Evolutionary conservation across 73 alveolate species (phyloP).

Genomic region (Tetrahymena elliotti): DNA sequence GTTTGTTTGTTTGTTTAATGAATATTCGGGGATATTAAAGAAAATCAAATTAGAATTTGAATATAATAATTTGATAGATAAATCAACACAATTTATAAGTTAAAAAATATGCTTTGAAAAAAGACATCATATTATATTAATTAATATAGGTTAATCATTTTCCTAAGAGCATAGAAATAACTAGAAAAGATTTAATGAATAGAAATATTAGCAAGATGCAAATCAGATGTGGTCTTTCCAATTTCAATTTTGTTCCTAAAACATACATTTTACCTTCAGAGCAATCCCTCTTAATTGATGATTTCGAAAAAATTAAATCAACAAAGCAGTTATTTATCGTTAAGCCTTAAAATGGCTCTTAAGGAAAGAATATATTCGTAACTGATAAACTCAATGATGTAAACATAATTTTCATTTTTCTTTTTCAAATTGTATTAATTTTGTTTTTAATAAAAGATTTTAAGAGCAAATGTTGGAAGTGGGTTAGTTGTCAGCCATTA

Average conservation of each 20-base stretch:
- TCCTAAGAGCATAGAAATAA: constrained; percentile 64
- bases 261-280: constrained; percentile 67
- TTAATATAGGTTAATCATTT: constrained; percentile 34
- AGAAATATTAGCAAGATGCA: constrained; percentile 51
- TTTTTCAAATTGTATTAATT: background rate
- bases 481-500: constrained; percentile 47
- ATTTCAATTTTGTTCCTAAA: constrained; percentile 60
- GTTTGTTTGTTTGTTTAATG: background rate
- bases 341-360: constrained; percentile 68
- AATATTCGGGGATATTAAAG: background rate
- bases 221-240: constrained; percentile 41
- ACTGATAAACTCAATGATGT: constrained; percentile 54
- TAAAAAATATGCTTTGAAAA: too few relatives aligned
- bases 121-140: background rate
- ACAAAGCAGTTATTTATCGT: constrained; percentile 46
- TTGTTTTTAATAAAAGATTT: constrained; percentile 4
- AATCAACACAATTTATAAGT: background rate
- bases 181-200: constrained; percentile 63
- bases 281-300: constrained; percentile 18
- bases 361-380: constrained; percentile 70
- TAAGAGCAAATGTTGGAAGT: constrained; percentile 18
- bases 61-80: too few relatives aligned
- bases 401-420: background rate
- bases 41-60: background rate
- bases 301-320: constrained; percentile 31